phyloP scores from a whole-genome alignment of 2,329 filamentous ascomycete species.

The Apiospora arundinis region DNA sequence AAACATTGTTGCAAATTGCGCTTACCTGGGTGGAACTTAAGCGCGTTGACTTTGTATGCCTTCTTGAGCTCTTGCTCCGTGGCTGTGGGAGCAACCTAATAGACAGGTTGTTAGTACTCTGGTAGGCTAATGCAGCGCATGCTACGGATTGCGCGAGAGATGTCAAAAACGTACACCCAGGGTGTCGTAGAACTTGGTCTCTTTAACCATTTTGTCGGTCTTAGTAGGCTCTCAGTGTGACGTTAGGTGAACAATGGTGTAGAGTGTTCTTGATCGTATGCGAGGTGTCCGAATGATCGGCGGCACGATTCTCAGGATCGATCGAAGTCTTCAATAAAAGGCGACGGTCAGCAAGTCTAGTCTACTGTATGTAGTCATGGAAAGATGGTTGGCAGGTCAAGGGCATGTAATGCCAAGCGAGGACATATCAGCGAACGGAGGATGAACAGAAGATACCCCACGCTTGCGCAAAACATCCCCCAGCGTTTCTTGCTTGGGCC shows the following conservation, averaged over 20 bases:
- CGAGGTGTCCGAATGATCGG: conserved; percentile 1
- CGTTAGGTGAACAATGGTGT: not conserved
- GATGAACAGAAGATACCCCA: conserved; percentile 17
- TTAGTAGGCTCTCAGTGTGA: conserved; percentile 2
- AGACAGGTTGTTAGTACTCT: conserved; percentile 20
- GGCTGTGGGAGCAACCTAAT: conserved; percentile 76
- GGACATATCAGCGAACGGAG: not conserved
- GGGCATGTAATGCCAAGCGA: not conserved
- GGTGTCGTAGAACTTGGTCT: conserved; percentile 79
- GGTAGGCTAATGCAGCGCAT: conserved; percentile 21
- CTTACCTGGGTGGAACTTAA: conserved; percentile 86
- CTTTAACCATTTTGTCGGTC: conserved; percentile 71
- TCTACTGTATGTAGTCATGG: not conserved
- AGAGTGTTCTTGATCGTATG: not conserved
- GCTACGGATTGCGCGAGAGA: conserved; percentile 23
- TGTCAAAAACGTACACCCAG: conserved; percentile 68
- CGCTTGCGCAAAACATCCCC: conserved; percentile 21
- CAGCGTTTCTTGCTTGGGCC: conserved; percentile 17
- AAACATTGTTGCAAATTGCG: conserved; percentile 25
- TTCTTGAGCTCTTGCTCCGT: conserved; percentile 90
- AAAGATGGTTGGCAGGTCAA: not conserved
- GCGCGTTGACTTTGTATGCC: conserved; percentile 81
- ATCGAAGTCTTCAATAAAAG: not conserved
- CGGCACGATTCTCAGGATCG: not conserved
- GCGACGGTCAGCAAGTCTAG: not conserved